Evolutionary conservation across 345 rosid species (phyloP), one percentile per base, ranked within the genome.

Genomic region (Syzygium aqueum): DNA sequence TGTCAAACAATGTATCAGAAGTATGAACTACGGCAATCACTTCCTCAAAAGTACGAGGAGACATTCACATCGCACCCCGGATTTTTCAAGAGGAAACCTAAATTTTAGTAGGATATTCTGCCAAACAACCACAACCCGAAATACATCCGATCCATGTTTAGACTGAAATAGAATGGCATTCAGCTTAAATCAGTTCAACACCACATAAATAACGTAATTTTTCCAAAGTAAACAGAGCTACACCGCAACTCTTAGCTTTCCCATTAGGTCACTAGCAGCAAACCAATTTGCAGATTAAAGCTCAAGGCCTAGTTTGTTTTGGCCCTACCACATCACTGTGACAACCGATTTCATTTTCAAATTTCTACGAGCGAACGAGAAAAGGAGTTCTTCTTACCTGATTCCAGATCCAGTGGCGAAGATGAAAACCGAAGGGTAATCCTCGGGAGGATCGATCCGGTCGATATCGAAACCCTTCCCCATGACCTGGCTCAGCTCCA

Each of bases 381-480:
- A 63, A 28, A 16, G 54, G 27, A 57, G n/a, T 28, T 84, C 30
- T 52, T 28, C 86, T 63, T 84, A 97, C 98, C 98, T 97, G 88
- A 97, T 96, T 86, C 98, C 98, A 77, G 99, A 95, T 90, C 99
- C 99, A 3, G 99, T 97, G 17, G 99, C 99, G 87, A 96, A 97
- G 83, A 96, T 95, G 90, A 96, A 91, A 86, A 97, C 95, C 67
- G 96, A 90, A 7, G 94, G 92, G 73, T 86, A 93, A 28, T 92
- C 89, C 88, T 91, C 93, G 0, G 99, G 96, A 92, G 97, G 98
- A 77, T 93, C 90, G 90, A 96, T 94, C 85, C 86, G 94, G 84
- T 94, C 93, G 28, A 93, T 86, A 28, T 91, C 90, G 89, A 95
- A 96, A 53, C 99, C 99, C 78, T 89, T 92, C 15, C 99, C 99